Percentiles rank a stretch among this genome's conserved stretches.
Evolutionary conservation across 148 eudicot genomes (phyloP).

Genomic region (Fallopia convolvulus): DNA sequence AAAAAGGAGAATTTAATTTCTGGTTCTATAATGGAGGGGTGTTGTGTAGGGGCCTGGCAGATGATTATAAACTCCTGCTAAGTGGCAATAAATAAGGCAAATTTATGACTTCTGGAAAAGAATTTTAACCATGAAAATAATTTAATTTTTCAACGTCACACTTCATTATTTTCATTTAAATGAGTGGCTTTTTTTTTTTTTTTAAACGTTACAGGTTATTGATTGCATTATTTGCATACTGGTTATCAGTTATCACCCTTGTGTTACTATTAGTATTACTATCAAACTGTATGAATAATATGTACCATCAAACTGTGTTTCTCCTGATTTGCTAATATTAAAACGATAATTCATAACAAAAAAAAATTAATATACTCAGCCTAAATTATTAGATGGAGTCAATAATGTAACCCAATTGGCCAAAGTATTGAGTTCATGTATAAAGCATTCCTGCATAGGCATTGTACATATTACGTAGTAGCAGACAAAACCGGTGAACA

Average conservation of each 20-base stretch:
- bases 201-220: too few relatives aligned
- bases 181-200: neutral
- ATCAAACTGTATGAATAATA: neutral
- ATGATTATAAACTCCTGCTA: neutral
- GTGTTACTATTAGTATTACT: neutral
- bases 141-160: neutral
- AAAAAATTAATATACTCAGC: neutral
- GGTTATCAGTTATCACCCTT: too few relatives aligned
- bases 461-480: neutral
- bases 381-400: neutral
- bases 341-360: neutral
- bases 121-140: neutral
- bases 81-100: neutral
- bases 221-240: too few relatives aligned
- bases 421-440: neutral
- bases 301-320: neutral
- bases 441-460: neutral
- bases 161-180: neutral
- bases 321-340: neutral
- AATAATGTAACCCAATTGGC: neutral
- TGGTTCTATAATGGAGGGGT: neutral
- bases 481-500: constrained; percentile 3
- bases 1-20: neutral
- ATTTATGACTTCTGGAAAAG: neutral
- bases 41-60: neutral